Percentiles rank a stretch among this genome's conserved stretches.
Evolutionary conservation across 2,329 filamentous ascomycete species (phyloP).

Genomic region (Curvularia sp.): DNA sequence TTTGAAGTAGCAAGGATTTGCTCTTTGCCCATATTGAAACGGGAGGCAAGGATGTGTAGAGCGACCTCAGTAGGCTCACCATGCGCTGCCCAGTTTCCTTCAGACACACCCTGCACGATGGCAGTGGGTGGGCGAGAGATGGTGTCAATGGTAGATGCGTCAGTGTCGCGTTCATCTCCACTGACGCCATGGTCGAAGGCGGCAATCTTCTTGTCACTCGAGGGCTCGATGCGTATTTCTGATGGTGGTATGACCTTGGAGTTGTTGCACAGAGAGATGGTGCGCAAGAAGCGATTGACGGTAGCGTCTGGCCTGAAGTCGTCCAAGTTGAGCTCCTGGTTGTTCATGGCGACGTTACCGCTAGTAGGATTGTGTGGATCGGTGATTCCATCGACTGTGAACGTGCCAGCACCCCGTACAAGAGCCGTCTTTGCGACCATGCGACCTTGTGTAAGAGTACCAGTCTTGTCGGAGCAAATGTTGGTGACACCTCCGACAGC

Average conservation of each 20-base stretch:
- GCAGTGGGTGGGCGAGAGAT: conserved; percentile 42
- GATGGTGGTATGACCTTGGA: conserved; percentile 42
- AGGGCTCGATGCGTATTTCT: conserved; percentile 53
- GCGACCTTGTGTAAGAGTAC: conserved; percentile 51
- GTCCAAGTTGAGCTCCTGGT: conserved; percentile 33
- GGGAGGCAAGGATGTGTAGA: conserved; percentile 50
- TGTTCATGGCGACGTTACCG: conserved; percentile 43
- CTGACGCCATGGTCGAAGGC: conserved; percentile 27
- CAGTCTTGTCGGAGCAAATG: conserved; percentile 53
- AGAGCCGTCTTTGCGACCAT: conserved; percentile 51
- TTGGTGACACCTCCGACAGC: conserved; percentile 53
- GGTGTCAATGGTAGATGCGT: conserved; percentile 41
- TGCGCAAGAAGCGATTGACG: conserved; percentile 43
- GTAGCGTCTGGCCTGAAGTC: conserved; percentile 30
- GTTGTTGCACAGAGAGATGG: conserved; percentile 51
- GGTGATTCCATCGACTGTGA: conserved; percentile 44
- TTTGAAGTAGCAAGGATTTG: conserved; percentile 36
- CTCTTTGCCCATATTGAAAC: conserved; percentile 48
- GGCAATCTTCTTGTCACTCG: conserved; percentile 59
- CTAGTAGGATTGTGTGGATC: conserved; percentile 47
- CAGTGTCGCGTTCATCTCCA: conserved; percentile 43
- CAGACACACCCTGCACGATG: conserved; percentile 23
- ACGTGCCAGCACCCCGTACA: conserved; percentile 44
- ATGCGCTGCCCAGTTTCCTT: conserved; percentile 43
- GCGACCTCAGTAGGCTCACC: conserved; percentile 52